These are phyloP conservation scores for Porcisia hertigi DNA, from an alignment of 208 protist genomes.

Conservation along the genomic window DNA sequence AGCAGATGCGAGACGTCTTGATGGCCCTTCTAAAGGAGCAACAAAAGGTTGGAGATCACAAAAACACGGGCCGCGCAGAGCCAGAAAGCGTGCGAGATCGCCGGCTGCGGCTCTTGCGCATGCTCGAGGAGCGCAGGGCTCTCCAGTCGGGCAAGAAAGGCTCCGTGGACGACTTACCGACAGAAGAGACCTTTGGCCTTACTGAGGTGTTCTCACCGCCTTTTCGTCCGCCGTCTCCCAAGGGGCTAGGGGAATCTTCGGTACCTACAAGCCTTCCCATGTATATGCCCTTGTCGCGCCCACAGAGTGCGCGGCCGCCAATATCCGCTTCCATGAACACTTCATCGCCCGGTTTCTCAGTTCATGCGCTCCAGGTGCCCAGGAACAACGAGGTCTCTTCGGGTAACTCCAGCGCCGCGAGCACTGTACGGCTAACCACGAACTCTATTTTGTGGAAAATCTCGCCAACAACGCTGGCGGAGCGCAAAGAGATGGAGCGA, in stretches of 20 bases:
- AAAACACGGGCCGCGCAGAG: slow-evolving; percentile 17
- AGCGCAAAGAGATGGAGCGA: slow-evolving; percentile 47
- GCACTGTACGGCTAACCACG: not conserved
- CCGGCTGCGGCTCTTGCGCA: slow-evolving; percentile 44
- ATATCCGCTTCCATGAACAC: no score
- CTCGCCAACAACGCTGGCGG: slow-evolving; percentile 28
- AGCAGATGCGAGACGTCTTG: slow-evolving; percentile 50
- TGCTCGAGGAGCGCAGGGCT: slow-evolving; percentile 27
- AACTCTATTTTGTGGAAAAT: slow-evolving; percentile 12
- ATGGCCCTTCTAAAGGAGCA: slow-evolving; percentile 35
- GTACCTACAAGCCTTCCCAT: not conserved
- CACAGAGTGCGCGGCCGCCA: not conserved
- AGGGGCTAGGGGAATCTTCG: not conserved
- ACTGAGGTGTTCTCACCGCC: slow-evolving; percentile 28
- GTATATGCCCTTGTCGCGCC: not conserved
- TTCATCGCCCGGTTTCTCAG: not conserved
- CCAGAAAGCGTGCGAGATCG: slow-evolving; percentile 37
- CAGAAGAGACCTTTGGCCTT: slow-evolving; percentile 32
- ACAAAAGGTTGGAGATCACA: not conserved
- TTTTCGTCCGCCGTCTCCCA: not conserved
- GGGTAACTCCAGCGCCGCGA: not conserved
- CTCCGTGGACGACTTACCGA: not conserved
- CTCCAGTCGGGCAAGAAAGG: slow-evolving; percentile 7
- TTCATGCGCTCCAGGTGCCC: not conserved
- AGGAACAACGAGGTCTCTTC: not conserved